Base-by-base conservation (phyloP, 805 yeast genomes). In the Lipomyces anomalus region DNA sequence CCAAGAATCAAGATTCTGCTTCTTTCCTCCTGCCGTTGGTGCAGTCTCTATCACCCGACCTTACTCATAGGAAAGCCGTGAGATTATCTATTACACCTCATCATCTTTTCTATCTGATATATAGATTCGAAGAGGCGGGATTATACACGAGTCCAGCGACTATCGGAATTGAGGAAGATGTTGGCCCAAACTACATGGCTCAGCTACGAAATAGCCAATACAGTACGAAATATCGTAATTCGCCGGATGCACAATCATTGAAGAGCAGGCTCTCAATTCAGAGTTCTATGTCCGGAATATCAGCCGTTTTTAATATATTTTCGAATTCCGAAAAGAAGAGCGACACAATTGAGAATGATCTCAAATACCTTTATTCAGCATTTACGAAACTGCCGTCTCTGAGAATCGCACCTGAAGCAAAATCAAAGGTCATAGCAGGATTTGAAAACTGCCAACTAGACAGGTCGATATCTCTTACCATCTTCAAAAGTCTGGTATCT, bases 401-500 rank as follows among this genome's bases (percentile, higher is more conserved):
- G 41, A 65, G 82, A 29, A 59, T 80, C 44, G 74, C 80, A 9
- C 80, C 81, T 7, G 81, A 78, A 50, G 69, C 77, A 4, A 77
- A 77, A 50, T 74, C 81, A 16, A 73, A 69, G 50, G 64, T 76
- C 36, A 79, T 80, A 23, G 72, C 69, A 40, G 79, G 80, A 2
- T 80, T 78, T 59, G 84, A 80, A 56, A 85, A 80, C 58, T 80
- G 75, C 58, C 86, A 85, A 0, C 79, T 81, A 59, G 86, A 80
- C 57, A 78, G 84, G 3, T 73, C 82, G 3, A 80, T 81, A 6
- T 85, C 86, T 2, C 59, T 80, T n/a, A 66, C 65, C 33, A 69
- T 76, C 61, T 80, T 80, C 61, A 79, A 78, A 50, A 80, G 78
- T 57, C 63, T 80, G 39, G 76, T 79, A 40, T 82, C 80, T 18